A percentile compares a stretch with the other conserved stretches of the same genome.
These are phyloP conservation scores for Jackrogersella multiformis DNA, from an alignment of 495 filamentous ascomycete species.

Conservation along the genomic window DNA sequence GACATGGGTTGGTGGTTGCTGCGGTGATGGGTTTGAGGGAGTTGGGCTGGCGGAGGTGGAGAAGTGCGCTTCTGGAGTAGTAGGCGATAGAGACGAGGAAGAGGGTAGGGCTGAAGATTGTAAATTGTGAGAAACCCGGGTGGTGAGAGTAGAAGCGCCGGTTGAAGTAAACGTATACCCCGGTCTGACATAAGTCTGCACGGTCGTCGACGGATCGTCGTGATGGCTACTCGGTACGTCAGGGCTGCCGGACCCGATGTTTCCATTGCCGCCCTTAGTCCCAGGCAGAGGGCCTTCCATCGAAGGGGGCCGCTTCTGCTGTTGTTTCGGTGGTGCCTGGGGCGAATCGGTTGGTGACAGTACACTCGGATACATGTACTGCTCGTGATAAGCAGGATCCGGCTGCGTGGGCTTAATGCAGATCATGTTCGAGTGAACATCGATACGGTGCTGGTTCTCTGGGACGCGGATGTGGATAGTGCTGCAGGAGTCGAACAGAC, in stretches of 20 bases:
- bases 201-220: not conserved
- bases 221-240: not conserved
- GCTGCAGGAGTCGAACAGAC: constrained; percentile 26
- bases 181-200: constrained; percentile 13
- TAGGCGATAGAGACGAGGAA: not conserved
- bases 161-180: not conserved
- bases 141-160: constrained; percentile 1
- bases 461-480: constrained; percentile 35
- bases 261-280: not conserved
- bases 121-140: not conserved
- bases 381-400: constrained; percentile 19
- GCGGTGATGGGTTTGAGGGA: not conserved
- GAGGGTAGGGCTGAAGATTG: not conserved
- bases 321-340: constrained; percentile 9
- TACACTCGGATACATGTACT: constrained; percentile 19
- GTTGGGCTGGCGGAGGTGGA: not conserved
- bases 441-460: constrained; percentile 24
- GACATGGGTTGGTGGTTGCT: not conserved
- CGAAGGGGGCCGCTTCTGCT: constrained; percentile 35
- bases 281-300: constrained; percentile 26
- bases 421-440: constrained; percentile 27
- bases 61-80: not conserved
- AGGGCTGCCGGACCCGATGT: not conserved
- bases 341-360: constrained; percentile 4
- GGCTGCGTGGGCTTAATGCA: constrained; percentile 38